Evolutionary conservation across 2,329 filamentous ascomycete genomes (phyloP).

Genomic region (Trichoderma polysporum): DNA sequence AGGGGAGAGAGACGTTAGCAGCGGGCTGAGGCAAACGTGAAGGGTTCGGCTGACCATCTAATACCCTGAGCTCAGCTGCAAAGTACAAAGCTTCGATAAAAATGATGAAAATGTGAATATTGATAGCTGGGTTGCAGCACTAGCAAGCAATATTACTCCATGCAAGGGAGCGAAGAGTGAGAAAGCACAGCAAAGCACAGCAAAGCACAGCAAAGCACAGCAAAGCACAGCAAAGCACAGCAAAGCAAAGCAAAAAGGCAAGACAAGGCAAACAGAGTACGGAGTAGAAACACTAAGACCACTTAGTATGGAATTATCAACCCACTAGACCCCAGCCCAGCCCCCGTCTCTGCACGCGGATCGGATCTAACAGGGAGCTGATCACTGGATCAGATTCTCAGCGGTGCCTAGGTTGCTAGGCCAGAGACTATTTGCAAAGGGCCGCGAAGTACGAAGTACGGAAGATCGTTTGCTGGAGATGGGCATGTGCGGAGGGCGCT

Average conservation of each 20-base stretch:
- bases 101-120: no score
- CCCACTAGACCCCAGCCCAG: not conserved
- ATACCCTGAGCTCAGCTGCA: not conserved
- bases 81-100: not conserved
- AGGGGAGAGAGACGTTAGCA: not conserved
- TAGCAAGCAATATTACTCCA: not conserved
- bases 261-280: not conserved
- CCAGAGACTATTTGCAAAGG: not conserved
- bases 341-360: conserved; percentile 15
- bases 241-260: not conserved
- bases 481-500: not conserved
- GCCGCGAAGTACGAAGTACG: no score
- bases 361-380: conserved; percentile 13
- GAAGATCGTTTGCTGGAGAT: not conserved
- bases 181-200: not conserved
- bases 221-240: not conserved
- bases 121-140: not conserved
- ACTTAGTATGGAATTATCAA: not conserved
- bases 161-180: not conserved
- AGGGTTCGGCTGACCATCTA: not conserved
- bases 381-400: not conserved
- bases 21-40: not conserved
- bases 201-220: not conserved
- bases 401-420: not conserved
- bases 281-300: not conserved